Evolutionary conservation across 129 eudicot species (phyloP), one percentile per base, ranked within the genome.

Genomic region (Chrysanthemum lavandulifolium): DNA sequence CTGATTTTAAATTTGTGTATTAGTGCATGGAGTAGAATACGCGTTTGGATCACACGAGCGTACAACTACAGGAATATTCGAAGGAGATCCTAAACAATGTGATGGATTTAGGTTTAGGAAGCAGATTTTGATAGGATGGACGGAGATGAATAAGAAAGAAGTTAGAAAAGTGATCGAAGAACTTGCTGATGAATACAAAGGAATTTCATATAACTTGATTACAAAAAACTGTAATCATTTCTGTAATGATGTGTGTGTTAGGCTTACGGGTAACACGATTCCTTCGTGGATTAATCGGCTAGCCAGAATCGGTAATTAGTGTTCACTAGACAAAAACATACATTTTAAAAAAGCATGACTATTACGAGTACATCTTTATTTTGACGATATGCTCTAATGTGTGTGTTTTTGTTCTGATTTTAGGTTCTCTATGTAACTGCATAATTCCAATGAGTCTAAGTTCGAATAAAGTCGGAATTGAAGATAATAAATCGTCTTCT

Each of bases 241-340:
- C 47, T 89, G 96, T 82, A 92, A 89, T 54, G 96, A 85, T 23
- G 96, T 88, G 49, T 89, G 91, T 65, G 47, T 87, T 71, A 68
- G 76, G 10, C 95, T 92, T 68, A 72, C 95, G 51, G 90, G 95
- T 15, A 89, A 83, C 74, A 79, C 91, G 0, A 92, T 92, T 64
- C 98, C 98, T 0, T 80, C 83, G 43, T 92, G 98, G 98, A 86
- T 92, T 13, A 92, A 92, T 81, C 96, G 98, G 31, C 95, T 92
- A 10, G 98, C 98, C 14, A 75, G 94, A 65, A 83, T 92, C 16
- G 98, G 98, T 92, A 82, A 74, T 16, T 55, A 5, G 13, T 36
- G 4, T 14, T 47, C 27, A 6, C 2, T 40, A 40, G n/a, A 40
- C 10, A 40, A 40, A 33, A 5, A 18, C 47, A 12, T 11, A 29